Evolutionary conservation across 2,329 filamentous ascomycete genomes (phyloP), one percentile per base, ranked within the genome.

Genomic region (Sporothrix curviconia): DNA sequence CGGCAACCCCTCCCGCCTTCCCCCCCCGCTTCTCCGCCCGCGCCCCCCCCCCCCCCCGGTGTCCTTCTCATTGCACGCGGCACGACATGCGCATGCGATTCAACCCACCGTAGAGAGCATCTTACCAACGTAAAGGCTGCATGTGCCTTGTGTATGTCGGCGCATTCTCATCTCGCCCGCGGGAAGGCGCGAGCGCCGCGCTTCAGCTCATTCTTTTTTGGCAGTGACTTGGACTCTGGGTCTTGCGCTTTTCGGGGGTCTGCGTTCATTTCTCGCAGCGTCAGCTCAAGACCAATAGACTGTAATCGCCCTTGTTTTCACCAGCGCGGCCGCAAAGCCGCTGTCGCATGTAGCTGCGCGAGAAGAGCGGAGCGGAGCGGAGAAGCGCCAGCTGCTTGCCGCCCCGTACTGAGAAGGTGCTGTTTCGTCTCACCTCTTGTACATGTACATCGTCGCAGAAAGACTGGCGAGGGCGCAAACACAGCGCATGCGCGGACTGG

Each of bases 101-200:
- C n/a, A n/a, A n/a, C n/a, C n/a, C n/a, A n/a, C n/a, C n/a, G n/a
- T n/a, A n/a, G n/a, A n/a, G n/a, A n/a, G n/a, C n/a, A n/a, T n/a
- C n/a, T n/a, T n/a, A n/a, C n/a, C n/a, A n/a, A n/a, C n/a, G n/a
- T n/a, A n/a, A n/a, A n/a, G n/a, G n/a, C n/a, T n/a, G n/a, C n/a
- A n/a, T n/a, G n/a, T n/a, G n/a, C n/a, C n/a, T n/a, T n/a, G n/a
- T n/a, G n/a, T n/a, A n/a, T n/a, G n/a, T 34, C 44, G 46, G 49
- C 59, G 55, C 55, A 59, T 59, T 56, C 50, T 52, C 8, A 32
- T 52, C 24, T 47, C 28, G 42, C 24, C 30, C 14, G 8, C 12
- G n/a, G 19, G 12, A 17, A 50, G 30, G 46, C 46, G 46, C 46
- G 46, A 50, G 46, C 30, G 46, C 46, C 36, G 44, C 17, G 14